Base-by-base conservation (phyloP, 257 asterid species). In the Nicotiana undulata region DNA sequence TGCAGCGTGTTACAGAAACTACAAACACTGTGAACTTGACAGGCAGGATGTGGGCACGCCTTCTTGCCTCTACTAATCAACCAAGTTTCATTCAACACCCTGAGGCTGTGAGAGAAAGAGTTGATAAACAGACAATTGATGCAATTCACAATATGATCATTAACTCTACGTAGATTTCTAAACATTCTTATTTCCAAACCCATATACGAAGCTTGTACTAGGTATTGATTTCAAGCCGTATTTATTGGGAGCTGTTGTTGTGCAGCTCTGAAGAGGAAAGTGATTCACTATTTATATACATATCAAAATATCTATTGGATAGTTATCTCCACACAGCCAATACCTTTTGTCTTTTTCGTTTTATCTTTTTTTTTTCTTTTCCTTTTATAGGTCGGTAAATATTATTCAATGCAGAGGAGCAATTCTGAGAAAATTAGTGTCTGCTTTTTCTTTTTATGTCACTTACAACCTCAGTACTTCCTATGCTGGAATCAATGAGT, bases 41-140 rank as follows among this genome's bases (percentile, higher is more conserved):
- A 0, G 97, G 92, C 86, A 85, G 99, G 86, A 92, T 89, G 95
- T 93, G 99, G 99, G 97, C 97, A 68, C 97, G 99, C 72, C 93
- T 95, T 81, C 96, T 95, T 44, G 96, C 95, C 26, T 95, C 98
- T 34, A 95, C 98, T 17, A 91, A 91, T 86, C 99, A 95, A 85
- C 99, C 99, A 58, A 89, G 94, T 81, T 93, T 95, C 77, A 52
- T 92, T 9, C 83, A 84, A 9, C 64, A 74, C 24, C 83, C 87
- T 76, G 94, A 91, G 75, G 83, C 64, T 74, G 85, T 85, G 83
- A 90, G 72, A 81, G 94, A 89, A 77, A 83, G 82, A 82, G 83
- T 85, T 61, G 78, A 85, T 80, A 85, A 81, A 83, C 83, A 86
- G 84, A 86, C 85, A 55, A 80, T 88, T 76, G 98, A 92, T 51